These are phyloP conservation scores for Vinca major DNA, from an alignment of 305 asterid species.

Conservation along the genomic window DNA sequence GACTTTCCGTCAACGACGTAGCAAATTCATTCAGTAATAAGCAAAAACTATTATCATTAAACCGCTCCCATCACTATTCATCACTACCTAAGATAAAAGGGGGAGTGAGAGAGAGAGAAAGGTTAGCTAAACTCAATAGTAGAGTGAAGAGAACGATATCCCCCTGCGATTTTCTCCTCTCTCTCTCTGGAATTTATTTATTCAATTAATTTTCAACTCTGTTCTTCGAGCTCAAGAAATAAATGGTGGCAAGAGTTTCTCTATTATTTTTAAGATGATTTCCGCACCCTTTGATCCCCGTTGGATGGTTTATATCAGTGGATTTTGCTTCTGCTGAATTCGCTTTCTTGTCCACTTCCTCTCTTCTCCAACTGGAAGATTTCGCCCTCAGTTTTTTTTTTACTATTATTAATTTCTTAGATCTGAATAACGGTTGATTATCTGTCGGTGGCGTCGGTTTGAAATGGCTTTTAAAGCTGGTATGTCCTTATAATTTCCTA, in stretches of 20 bases:
- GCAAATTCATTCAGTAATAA: too few relatives aligned
- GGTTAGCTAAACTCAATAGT: too few relatives aligned
- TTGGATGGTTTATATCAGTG: slow-evolving; percentile 18
- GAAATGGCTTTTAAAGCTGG: slow-evolving; percentile 26
- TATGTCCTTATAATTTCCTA: slow-evolving; percentile 22
- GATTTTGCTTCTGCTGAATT: slow-evolving; percentile 22
- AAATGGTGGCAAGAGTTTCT: slow-evolving; percentile 10
- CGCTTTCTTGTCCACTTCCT: not conserved
- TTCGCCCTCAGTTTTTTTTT: slow-evolving; percentile 16
- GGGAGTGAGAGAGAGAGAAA: not conserved
- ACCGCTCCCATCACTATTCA: not conserved
- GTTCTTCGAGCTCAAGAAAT: slow-evolving; percentile 21
- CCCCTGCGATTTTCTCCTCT: not conserved
- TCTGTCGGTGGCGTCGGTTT: slow-evolving; percentile 41
- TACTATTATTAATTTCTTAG: slow-evolving; percentile 19
- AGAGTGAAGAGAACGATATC: slow-evolving; percentile 38
- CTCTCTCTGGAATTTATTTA: not conserved
- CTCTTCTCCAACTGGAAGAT: slow-evolving; percentile 12
- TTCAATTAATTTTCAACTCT: not conserved
- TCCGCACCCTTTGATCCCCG: slow-evolving; percentile 18
- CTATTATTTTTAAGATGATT: slow-evolving; percentile 4
- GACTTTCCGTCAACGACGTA: too few relatives aligned
- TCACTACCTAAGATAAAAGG: not conserved
- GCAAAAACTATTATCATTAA: not conserved
- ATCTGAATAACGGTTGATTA: slow-evolving; percentile 28